Conservation (phyloP, 257 asterid genomes). For the Solanum gandarillasii region DNA sequence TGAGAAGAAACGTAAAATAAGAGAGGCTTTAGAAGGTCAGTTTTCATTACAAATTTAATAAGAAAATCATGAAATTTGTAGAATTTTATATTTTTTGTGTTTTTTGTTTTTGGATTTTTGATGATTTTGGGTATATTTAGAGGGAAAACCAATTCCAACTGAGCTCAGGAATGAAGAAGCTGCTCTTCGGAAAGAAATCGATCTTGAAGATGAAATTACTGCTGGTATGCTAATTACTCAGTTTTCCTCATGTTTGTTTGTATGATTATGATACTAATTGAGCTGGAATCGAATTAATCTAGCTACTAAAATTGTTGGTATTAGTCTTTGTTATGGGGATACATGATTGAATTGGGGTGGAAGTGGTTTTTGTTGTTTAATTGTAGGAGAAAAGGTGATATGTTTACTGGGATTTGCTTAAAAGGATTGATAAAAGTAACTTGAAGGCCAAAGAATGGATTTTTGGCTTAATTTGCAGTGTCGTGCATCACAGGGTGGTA, state of each 20-base stretch:
- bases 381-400: not conserved
- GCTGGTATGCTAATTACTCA: constrained; percentile 30
- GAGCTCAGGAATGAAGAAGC: constrained; percentile 95
- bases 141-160: constrained; percentile 95
- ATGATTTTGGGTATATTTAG: constrained; percentile 19
- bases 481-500: not conserved
- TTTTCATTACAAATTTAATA: not conserved
- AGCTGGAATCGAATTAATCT: not conserved
- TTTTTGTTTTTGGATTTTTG: not conserved
- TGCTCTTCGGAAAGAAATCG: constrained; percentile 83
- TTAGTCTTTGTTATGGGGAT: not conserved
- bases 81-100: not conserved
- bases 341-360: not conserved
- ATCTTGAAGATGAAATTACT: constrained; percentile 83
- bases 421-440: not conserved
- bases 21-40: constrained; percentile 68
- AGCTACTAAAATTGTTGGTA: not conserved
- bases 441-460: not conserved
- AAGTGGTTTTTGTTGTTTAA: not conserved
- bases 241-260: not conserved
- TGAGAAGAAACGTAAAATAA: constrained; percentile 83
- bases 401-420: not conserved
- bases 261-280: not conserved
- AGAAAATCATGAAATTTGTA: not conserved
- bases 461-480: not conserved